phyloP scores from a whole-genome alignment of 139 green algal genomes.

The Micractinium sp. region DNA sequence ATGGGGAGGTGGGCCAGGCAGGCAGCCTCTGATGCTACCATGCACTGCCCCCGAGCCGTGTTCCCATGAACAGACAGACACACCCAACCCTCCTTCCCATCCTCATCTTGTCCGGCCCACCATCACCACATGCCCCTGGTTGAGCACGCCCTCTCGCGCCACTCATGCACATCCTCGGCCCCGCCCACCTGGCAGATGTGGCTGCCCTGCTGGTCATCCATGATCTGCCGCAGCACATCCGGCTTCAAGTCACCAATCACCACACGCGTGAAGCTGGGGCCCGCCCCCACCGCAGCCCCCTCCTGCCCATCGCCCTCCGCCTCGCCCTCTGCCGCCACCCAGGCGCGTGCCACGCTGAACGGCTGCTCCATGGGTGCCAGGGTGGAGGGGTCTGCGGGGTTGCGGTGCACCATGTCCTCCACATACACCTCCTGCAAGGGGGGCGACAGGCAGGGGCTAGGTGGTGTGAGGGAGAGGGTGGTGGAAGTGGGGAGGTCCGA shows the following conservation, averaged over 20 bases:
- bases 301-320: neutral
- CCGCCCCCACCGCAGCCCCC: neutral
- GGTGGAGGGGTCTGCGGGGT: conserved; percentile 60
- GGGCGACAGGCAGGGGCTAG: neutral
- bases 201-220: conserved; percentile 36
- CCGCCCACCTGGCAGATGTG: conserved; percentile 33
- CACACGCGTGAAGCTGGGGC: conserved; percentile 72
- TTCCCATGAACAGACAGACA: neutral
- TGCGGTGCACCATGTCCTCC: conserved; percentile 76
- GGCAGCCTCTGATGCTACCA: neutral
- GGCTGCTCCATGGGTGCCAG: conserved; percentile 48
- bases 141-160: neutral
- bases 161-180: neutral
- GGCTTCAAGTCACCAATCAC: conserved; percentile 72
- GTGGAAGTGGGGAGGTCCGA: no score
- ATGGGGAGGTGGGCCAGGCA: neutral
- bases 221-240: conserved; percentile 62
- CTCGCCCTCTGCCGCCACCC: conserved; percentile 47
- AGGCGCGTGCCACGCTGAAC: conserved; percentile 41
- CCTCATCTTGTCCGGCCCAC: neutral
- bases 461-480: neutral
- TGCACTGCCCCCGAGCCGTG: no score
- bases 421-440: conserved; percentile 74
- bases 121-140: neutral
- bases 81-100: neutral